Conservation (phyloP, 805 yeast species). For the Starmera dryadoides region DNA sequence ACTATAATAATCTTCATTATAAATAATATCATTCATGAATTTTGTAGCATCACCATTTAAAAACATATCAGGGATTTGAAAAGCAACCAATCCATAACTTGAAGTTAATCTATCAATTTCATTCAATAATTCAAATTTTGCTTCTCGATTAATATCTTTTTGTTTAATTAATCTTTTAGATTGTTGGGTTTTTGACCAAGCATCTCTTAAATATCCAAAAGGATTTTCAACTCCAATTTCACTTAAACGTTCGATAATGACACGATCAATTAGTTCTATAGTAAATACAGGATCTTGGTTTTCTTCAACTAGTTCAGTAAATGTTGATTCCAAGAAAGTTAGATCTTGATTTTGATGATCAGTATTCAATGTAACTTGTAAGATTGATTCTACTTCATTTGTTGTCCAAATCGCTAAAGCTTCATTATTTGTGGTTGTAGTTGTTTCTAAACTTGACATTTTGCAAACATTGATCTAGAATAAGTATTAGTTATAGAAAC, state of each 20-base stretch:
- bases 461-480: too few species aligned
- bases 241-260: conserved; percentile 48
- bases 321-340: conserved; percentile 15
- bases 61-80: conserved; percentile 55
- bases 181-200: conserved; percentile 35
- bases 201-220: conserved; percentile 37
- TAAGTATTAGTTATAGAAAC: too few species aligned
- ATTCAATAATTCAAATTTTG: conserved; percentile 34
- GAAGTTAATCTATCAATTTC: conserved; percentile 42
- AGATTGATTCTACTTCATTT: conserved; percentile 7
- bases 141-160: conserved; percentile 30
- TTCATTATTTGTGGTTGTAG: conserved; percentile 2
- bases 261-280: conserved; percentile 32
- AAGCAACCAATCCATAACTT: conserved; percentile 60
- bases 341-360: conserved; percentile 6
- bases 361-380: conserved; percentile 14
- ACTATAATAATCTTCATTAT: conserved; percentile 20
- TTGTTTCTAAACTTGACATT: too few species aligned
- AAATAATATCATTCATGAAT: conserved; percentile 23
- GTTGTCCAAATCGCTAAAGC: conserved; percentile 3
- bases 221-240: conserved; percentile 44
- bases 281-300: conserved; percentile 13
- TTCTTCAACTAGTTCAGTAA: conserved; percentile 15
- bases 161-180: conserved; percentile 35
- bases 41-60: conserved; percentile 21